These are phyloP conservation scores for Leccinum barrowsii DNA, from an alignment of 768 basidiomycete genomes.

Conservation along the genomic window DNA sequence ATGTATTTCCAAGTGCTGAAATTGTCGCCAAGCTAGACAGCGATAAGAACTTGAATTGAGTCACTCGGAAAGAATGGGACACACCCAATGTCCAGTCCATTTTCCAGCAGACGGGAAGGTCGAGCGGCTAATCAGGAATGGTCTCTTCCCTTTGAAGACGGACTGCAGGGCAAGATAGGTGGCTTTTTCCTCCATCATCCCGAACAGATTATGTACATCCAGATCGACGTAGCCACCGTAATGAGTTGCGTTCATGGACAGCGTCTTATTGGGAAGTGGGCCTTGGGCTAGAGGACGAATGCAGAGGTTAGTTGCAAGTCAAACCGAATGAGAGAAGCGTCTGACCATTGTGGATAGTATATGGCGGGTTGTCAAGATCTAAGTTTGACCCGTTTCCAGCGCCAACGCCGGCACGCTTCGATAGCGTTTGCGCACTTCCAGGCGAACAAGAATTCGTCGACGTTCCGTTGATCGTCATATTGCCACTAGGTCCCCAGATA, in stretches of 20 bases:
- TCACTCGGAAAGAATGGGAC: neutral
- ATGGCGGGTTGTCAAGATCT: conserved; percentile 58
- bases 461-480: conserved; percentile 58
- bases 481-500: conserved; percentile 65
- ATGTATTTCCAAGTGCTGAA: conserved; percentile 73
- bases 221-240: conserved; percentile 57
- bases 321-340: neutral
- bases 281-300: conserved; percentile 40
- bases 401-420: conserved; percentile 44
- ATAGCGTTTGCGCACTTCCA: conserved; percentile 17
- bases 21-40: conserved; percentile 66
- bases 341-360: conserved; percentile 69
- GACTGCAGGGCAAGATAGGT: conserved; percentile 57
- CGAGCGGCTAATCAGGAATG: conserved; percentile 68
- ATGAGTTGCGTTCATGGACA: conserved; percentile 74
- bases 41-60: neutral
- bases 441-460: conserved; percentile 44
- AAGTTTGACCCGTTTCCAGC: conserved; percentile 45
- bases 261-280: conserved; percentile 47
- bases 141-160: conserved; percentile 56
- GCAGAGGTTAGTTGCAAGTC: neutral
- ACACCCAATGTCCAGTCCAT: conserved; percentile 73
- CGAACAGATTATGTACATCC: conserved; percentile 70
- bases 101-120: conserved; percentile 66
- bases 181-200: conserved; percentile 66